A percentile compares a stretch with the other conserved stretches of the same genome.
These are phyloP conservation scores for Podaxis carcinomalis DNA, from an alignment of 768 basidiomycete species.

Conservation along the genomic window DNA sequence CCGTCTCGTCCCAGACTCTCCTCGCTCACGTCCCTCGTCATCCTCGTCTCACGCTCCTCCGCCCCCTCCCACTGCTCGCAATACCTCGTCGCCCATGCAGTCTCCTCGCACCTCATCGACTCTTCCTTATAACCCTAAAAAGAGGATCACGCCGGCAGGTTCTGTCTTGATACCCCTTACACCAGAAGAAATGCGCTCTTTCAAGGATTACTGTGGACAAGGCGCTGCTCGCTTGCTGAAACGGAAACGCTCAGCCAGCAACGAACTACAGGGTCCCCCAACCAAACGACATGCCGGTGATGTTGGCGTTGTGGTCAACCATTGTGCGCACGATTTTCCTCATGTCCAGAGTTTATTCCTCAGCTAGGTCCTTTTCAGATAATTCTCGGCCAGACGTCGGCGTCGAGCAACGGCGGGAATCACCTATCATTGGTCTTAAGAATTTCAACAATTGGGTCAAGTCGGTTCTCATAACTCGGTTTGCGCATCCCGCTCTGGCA, in stretches of 20 bases:
- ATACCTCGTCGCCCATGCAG: background rate
- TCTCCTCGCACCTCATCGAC: slow-evolving; percentile 24
- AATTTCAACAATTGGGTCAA: slow-evolving; percentile 99
- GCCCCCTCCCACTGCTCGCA: slow-evolving; percentile 23
- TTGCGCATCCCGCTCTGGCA: slow-evolving; percentile 68
- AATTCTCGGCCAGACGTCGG: slow-evolving; percentile 93
- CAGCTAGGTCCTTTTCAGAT: slow-evolving; percentile 44
- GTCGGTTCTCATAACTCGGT: slow-evolving; percentile 90
- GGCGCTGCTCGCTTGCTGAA: slow-evolving; percentile 52
- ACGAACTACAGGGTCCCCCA: slow-evolving; percentile 35
- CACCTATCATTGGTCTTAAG: slow-evolving; percentile 95
- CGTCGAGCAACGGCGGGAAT: slow-evolving; percentile 75
- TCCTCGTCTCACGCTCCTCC: slow-evolving; percentile 27
- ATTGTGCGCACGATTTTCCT: slow-evolving; percentile 53
- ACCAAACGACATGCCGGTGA: slow-evolving; percentile 60
- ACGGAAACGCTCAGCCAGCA: slow-evolving; percentile 44
- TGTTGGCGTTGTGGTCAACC: slow-evolving; percentile 67
- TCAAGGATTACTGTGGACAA: slow-evolving; percentile 50
- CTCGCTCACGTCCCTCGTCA: slow-evolving; percentile 26
- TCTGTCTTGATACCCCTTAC: slow-evolving; percentile 66
- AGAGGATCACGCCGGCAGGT: slow-evolving; percentile 54
- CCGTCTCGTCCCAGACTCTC: slow-evolving; percentile 17
- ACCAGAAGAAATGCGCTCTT: slow-evolving; percentile 54
- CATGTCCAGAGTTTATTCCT: slow-evolving; percentile 4
- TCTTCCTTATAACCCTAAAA: slow-evolving; percentile 62